These are phyloP conservation scores for Fusarium drepaniforme DNA, from an alignment of 2,329 filamentous ascomycete species.

Conservation along the genomic window DNA sequence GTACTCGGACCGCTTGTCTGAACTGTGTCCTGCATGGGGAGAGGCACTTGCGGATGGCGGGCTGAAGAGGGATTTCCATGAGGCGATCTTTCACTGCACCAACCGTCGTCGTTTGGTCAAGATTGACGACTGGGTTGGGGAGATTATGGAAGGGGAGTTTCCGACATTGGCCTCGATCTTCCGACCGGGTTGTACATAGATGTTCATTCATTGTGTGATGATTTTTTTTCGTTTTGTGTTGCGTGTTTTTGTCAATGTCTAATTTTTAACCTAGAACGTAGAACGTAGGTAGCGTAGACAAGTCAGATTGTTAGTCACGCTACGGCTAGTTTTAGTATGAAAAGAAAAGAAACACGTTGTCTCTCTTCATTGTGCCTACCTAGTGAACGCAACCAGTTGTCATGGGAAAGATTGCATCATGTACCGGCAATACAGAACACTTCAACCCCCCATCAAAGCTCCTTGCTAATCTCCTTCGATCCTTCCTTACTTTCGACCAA, in stretches of 20 bases:
- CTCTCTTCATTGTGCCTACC: background rate
- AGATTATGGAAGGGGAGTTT: too few relatives aligned
- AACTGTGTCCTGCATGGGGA: slow-evolving; percentile 49
- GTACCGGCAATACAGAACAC: background rate
- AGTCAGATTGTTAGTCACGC: background rate
- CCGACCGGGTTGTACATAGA: too few relatives aligned
- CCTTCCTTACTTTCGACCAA: background rate
- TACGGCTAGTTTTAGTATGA: background rate
- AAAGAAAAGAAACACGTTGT: background rate
- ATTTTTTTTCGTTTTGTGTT: too few relatives aligned
- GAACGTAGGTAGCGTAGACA: background rate
- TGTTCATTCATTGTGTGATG: too few relatives aligned
- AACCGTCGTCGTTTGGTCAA: too few relatives aligned
- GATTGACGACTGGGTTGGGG: too few relatives aligned
- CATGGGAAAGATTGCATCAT: background rate
- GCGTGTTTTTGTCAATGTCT: background rate
- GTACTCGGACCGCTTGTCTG: slow-evolving; percentile 46
- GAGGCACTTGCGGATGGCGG: slow-evolving; percentile 27
- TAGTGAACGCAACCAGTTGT: background rate
- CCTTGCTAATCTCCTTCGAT: background rate
- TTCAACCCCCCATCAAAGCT: background rate
- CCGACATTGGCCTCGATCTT: too few relatives aligned
- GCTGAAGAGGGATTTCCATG: slow-evolving; percentile 48
- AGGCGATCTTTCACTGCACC: slow-evolving; percentile 7
- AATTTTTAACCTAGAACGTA: background rate